A percentile compares a stretch with the other conserved stretches of the same genome.
These are phyloP conservation scores for Dothideomycetes sp. DNA, from an alignment of 2,329 filamentous ascomycete genomes.

Conservation along the genomic window DNA sequence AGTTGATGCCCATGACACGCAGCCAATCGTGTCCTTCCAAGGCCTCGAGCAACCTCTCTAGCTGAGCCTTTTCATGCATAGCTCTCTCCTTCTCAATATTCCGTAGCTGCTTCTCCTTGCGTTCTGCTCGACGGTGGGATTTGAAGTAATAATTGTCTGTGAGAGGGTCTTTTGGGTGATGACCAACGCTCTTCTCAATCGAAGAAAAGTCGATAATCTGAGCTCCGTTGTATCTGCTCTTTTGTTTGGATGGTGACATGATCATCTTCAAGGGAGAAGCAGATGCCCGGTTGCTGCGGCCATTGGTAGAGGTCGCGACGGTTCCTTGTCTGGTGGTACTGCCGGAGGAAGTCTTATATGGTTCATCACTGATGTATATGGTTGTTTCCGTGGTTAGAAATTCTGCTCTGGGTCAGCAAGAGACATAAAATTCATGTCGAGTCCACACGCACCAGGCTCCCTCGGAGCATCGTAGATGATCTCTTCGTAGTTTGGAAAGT, in stretches of 20 bases:
- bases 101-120: slow-evolving; percentile 58
- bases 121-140: slow-evolving; percentile 51
- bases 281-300: slow-evolving; percentile 2
- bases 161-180: slow-evolving; percentile 44
- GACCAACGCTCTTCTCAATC: slow-evolving; percentile 27
- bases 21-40: slow-evolving; percentile 90
- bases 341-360: slow-evolving; percentile 20
- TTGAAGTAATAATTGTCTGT: slow-evolving; percentile 47
- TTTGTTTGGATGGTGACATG: slow-evolving; percentile 10
- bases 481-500: slow-evolving; percentile 91
- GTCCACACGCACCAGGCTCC: slow-evolving; percentile 40
- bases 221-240: slow-evolving; percentile 24
- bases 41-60: slow-evolving; percentile 65
- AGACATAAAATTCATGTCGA: not conserved
- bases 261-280: slow-evolving; percentile 18
- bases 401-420: slow-evolving; percentile 44
- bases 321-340: no score
- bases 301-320: no score
- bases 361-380: slow-evolving; percentile 59
- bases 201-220: slow-evolving; percentile 36
- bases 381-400: slow-evolving; percentile 62
- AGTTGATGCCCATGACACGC: slow-evolving; percentile 80
- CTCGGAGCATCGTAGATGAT: slow-evolving; percentile 78
- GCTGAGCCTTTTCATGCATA: slow-evolving; percentile 56
- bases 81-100: slow-evolving; percentile 59